Evolutionary conservation across 768 basidiomycete species (phyloP), one percentile per base, ranked within the genome.

Genomic region (Tulasnella sp.): DNA sequence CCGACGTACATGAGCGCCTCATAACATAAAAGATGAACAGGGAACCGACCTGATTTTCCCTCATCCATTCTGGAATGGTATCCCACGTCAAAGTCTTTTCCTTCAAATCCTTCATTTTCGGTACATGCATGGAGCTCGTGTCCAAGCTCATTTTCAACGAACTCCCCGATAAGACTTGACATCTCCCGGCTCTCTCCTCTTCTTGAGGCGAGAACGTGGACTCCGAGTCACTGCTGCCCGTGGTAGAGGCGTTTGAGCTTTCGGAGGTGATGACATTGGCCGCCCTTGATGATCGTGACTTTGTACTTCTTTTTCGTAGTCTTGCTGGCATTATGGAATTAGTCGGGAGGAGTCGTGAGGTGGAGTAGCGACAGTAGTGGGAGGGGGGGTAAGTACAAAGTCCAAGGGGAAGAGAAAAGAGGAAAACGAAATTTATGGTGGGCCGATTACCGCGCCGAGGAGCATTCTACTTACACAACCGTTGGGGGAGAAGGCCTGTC

Each of bases 31-130:
- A 29, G 20, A 44, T 1, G 76, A n/a, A 73, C 39, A 20, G n/a
- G 13, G 3, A 29, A 40, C 75, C 2, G 23, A 79, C 77, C 20
- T 78, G 37, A 81, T 93, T 93, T 83, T 93, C 90, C 80, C 85
- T 87, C 83, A 90, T 89, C 91, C 91, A 94, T 44, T 87, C 87
- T 55, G 90, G 88, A 67, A 93, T 85, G 77, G 91, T 89, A 35
- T 82, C 79, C 90, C 90, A 93, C 16, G 85, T 82, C 46, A 88
- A 79, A n/a, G 86, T 88, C 70, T 80, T 35, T 79, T 78, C 74
- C 23, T 20, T 51, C 51, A 51, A 23, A 7, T 10, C 51, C 23
- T n/a, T 51, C 51, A 51, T 51, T 10, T n/a, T 51, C 7, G 23
- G 51, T n/a, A 51, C n/a, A 51, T 51, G 51, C 35, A 77, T 40